Conservation (phyloP, 78 protist genomes). For the Dictyostelium intermedium region DNA sequence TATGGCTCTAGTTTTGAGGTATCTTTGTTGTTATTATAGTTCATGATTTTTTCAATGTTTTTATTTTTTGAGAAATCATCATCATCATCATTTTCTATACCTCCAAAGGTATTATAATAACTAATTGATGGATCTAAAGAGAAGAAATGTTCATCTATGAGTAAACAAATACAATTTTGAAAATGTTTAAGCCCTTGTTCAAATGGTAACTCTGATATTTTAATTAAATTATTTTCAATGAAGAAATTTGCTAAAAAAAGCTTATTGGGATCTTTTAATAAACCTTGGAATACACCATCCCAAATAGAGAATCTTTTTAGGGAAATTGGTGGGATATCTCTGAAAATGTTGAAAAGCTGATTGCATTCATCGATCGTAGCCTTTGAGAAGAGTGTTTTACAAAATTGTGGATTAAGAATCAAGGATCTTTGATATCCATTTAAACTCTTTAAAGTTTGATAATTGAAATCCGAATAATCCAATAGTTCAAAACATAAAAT, state of each 20-base stretch:
- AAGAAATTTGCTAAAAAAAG: neutral
- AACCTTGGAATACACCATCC: neutral
- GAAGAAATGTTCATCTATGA: neutral
- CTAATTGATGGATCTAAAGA: neutral
- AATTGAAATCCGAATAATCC: neutral
- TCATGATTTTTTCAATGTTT: neutral
- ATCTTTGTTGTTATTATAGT: neutral
- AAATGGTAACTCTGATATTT: neutral
- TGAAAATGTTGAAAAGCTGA: neutral
- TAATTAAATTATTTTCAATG: neutral
- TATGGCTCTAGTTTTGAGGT: no score
- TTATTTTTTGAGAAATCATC: neutral
- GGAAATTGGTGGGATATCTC: neutral
- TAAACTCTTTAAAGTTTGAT: neutral
- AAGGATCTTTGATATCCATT: neutral
- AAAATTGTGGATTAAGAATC: neutral
- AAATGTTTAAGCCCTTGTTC: neutral
- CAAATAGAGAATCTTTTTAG: neutral
- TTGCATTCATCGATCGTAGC: neutral
- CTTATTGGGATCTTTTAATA: neutral
- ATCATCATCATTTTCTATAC: no score
- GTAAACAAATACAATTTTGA: neutral
- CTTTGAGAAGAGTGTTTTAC: neutral
- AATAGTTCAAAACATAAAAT: neutral
- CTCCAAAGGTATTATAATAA: neutral